phyloP scores from a whole-genome alignment of 495 filamentous ascomycete species.

The Podospora anserina region DNA sequence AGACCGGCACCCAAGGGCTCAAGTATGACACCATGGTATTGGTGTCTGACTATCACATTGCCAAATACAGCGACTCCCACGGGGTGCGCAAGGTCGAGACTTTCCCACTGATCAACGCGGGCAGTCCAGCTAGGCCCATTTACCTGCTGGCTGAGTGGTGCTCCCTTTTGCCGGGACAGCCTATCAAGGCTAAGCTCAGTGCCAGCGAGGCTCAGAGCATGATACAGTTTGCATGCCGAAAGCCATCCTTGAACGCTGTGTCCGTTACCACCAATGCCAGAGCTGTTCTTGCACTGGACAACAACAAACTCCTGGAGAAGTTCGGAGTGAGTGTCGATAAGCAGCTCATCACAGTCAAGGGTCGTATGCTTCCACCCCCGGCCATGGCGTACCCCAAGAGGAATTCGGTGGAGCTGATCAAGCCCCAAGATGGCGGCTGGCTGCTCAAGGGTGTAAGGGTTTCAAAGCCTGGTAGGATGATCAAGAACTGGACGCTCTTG shows the following conservation, averaged over 20 bases:
- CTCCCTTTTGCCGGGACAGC: conserved; percentile 63
- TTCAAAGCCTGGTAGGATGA: conserved; percentile 26
- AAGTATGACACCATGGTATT: conserved; percentile 24
- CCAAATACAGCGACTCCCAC: conserved; percentile 13
- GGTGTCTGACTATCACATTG: conserved; percentile 35
- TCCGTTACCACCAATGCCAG: conserved; percentile 60
- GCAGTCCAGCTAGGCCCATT: conserved; percentile 52
- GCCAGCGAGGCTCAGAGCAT: conserved; percentile 58
- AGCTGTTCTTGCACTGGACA: conserved; percentile 36
- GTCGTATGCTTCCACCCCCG: conserved; percentile 58
- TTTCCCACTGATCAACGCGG: conserved; percentile 69
- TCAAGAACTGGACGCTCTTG: conserved; percentile 37
- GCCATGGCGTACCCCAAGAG: conserved; percentile 48
- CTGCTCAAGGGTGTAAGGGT: conserved; percentile 37
- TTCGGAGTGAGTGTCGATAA: conserved; percentile 57
- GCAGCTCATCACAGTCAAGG: conserved; percentile 61
- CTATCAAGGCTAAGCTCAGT: conserved; percentile 52
- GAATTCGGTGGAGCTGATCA: conserved; percentile 8
- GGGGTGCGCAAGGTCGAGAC: conserved; percentile 25
- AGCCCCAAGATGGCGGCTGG: conserved; percentile 36
- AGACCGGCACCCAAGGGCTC: conserved; percentile 21
- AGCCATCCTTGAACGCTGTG: conserved; percentile 60
- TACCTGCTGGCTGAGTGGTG: conserved; percentile 69
- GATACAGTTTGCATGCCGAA: conserved; percentile 66
- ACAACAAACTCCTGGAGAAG: conserved; percentile 30